These are phyloP conservation scores for Nakazawaea molendinolei DNA, from an alignment of 805 yeast species.

Conservation along the genomic window DNA sequence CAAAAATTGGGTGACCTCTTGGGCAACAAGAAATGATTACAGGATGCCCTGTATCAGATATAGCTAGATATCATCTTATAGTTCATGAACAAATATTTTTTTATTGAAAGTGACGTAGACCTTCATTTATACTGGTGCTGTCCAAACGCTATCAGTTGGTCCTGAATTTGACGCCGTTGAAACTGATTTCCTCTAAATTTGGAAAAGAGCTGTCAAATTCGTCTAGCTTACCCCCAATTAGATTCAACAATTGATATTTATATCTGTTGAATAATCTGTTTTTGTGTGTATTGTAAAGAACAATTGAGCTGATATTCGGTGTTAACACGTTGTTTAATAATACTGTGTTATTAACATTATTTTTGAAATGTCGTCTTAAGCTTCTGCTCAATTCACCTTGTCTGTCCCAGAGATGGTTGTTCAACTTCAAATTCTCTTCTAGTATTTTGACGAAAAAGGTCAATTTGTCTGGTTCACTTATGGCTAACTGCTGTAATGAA, in stretches of 20 bases:
- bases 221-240: constrained; percentile 9
- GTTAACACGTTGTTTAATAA: constrained; percentile 3
- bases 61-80: too few species aligned
- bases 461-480: too few species aligned
- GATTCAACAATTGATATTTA: constrained; percentile 9
- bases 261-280: not conserved
- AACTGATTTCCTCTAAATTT: constrained; percentile 1
- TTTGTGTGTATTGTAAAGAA: constrained; percentile 1
- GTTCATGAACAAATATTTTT: too few species aligned
- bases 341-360: constrained; percentile 2
- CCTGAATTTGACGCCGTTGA: constrained; percentile 6
- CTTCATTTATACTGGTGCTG: too few species aligned
- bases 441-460: too few species aligned
- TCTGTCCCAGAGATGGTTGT: too few species aligned
- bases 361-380: constrained; percentile 2
- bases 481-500: too few species aligned
- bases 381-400: not conserved
- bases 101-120: too few species aligned
- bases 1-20: constrained; percentile 60
- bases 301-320: constrained; percentile 2
- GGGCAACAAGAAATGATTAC: constrained; percentile 32
- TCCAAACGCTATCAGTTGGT: too few species aligned
- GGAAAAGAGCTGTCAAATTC: constrained; percentile 3
- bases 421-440: too few species aligned
- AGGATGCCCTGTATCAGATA: not conserved